Percentiles rank a stretch among this genome's conserved stretches.
Evolutionary conservation across 1,139 yeast genomes (phyloP).

Genomic region (Suhomyces bokatorum): DNA sequence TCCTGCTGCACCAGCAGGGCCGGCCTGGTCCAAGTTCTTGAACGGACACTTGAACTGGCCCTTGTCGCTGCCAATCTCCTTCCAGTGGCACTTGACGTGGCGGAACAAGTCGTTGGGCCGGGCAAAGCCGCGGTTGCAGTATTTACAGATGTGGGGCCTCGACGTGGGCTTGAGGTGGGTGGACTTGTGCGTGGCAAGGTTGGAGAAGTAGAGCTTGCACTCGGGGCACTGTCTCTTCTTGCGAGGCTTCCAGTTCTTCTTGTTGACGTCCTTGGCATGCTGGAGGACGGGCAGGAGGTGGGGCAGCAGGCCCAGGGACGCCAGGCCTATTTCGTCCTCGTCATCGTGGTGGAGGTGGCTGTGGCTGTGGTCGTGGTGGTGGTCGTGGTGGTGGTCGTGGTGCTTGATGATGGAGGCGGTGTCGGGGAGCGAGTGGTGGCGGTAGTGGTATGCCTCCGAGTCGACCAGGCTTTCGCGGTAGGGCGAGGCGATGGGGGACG

Average conservation of each 20-base stretch:
- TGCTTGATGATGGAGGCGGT: neutral
- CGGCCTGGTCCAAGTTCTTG: constrained; percentile 22
- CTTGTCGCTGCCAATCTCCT: constrained; percentile 55
- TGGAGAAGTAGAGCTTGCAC: constrained; percentile 73
- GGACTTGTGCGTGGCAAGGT: constrained; percentile 82
- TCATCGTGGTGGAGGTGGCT: constrained; percentile 8
- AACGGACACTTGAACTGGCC: constrained; percentile 52
- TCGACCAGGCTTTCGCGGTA: constrained; percentile 10
- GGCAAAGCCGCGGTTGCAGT: constrained; percentile 83
- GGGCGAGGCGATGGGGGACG: constrained; percentile 9
- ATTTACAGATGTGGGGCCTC: constrained; percentile 75
- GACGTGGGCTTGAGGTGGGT: constrained; percentile 74
- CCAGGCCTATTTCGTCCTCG: constrained; percentile 12
- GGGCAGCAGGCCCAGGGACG: constrained; percentile 8
- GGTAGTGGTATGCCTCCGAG: constrained; percentile 9
- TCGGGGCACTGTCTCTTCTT: constrained; percentile 84
- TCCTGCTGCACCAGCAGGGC: neutral
- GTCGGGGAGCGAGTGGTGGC: neutral
- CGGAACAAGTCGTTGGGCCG: constrained; percentile 83
- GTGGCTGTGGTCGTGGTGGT: constrained; percentile 4
- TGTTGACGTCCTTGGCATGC: constrained; percentile 8
- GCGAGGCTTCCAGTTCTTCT: constrained; percentile 48
- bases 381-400: constrained; percentile 8
- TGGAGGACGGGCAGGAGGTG: constrained; percentile 8
- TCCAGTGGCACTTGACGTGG: constrained; percentile 83